phyloP scores from a whole-genome alignment of 352 stramenopile genomes.

The Pythium aristosporum region DNA sequence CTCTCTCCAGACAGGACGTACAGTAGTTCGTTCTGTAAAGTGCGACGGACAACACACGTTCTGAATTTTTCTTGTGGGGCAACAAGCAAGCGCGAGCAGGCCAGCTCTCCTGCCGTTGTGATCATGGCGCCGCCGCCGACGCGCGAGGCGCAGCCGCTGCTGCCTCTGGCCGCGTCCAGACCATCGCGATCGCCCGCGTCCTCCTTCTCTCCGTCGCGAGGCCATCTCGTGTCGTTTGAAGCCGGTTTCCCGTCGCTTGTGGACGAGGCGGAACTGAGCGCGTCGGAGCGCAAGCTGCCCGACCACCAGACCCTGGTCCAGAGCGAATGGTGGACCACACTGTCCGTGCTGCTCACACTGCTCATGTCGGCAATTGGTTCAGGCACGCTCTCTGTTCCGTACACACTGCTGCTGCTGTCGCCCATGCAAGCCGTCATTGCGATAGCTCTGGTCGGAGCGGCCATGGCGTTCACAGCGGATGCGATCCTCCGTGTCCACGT shows the following conservation, averaged over 20 bases:
- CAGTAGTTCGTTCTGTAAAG: background rate
- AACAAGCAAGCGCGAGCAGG: background rate
- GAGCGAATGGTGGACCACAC: constrained; percentile 15
- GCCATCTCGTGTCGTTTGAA: constrained; percentile 24
- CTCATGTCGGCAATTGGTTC: constrained; percentile 30
- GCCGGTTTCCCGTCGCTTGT: constrained; percentile 28
- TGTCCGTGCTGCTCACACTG: constrained; percentile 28
- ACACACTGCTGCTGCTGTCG: constrained; percentile 67
- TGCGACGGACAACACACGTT: constrained; percentile 6
- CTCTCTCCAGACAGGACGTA: constrained; percentile 5
- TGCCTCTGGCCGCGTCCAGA: constrained; percentile 1
- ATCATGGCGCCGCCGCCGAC: background rate
- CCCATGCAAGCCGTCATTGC: constrained; percentile 42
- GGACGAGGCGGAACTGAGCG: constrained; percentile 22
- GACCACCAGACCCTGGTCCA: background rate
- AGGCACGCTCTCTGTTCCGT: constrained; percentile 39
- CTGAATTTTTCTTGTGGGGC: constrained; percentile 12
- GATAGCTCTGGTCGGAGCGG: constrained; percentile 48
- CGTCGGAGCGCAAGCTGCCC: constrained; percentile 3
- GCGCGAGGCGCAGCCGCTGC: constrained; percentile 20
- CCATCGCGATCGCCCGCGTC: constrained; percentile 1
- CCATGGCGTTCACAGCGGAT: constrained; percentile 76
- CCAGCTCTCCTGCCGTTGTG: background rate
- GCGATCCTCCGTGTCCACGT: constrained; percentile 64
- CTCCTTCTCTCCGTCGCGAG: constrained; percentile 12